These are phyloP conservation scores for Selenicereus undatus DNA, from an alignment of 148 eudicot genomes.

Conservation along the genomic window DNA sequence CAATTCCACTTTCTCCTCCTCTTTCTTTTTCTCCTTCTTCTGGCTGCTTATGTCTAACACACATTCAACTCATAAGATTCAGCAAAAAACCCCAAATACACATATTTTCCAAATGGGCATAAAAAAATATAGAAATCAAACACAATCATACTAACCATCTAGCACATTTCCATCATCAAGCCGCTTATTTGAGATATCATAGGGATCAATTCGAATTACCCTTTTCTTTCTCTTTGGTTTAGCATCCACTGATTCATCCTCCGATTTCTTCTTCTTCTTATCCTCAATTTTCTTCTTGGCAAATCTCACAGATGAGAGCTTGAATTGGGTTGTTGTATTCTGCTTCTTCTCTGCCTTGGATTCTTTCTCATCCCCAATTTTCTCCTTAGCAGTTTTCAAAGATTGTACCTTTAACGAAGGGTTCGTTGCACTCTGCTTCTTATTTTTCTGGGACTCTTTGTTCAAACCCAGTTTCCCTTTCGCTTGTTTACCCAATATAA, in stretches of 20 bases:
- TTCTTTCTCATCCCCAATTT: slow-evolving; percentile 8
- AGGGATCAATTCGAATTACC: slow-evolving; percentile 43
- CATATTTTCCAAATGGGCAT: background rate
- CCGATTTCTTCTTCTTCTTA: slow-evolving; percentile 31
- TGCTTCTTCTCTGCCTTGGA: background rate
- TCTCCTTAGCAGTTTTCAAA: slow-evolving; percentile 21
- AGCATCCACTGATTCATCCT: slow-evolving; percentile 29
- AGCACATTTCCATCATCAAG: slow-evolving; percentile 45
- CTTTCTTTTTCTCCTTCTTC: slow-evolving; percentile 36
- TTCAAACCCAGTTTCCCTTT: slow-evolving; percentile 9
- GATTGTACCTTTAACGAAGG: slow-evolving; percentile 14
- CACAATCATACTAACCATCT: slow-evolving; percentile 33
- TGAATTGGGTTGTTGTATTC: slow-evolving; percentile 19
- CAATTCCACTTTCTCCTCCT: slow-evolving; percentile 39
- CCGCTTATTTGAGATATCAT: slow-evolving; percentile 56
- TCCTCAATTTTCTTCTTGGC: slow-evolving; percentile 25
- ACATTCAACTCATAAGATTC: slow-evolving; percentile 6
- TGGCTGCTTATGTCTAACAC: slow-evolving; percentile 40
- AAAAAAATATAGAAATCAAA: background rate
- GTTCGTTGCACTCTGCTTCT: background rate
- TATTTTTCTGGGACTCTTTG: slow-evolving; percentile 9
- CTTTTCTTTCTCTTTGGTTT: slow-evolving; percentile 46
- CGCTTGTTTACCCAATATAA: background rate
- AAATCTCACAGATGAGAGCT: slow-evolving; percentile 12
- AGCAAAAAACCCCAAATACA: slow-evolving; percentile 3